Conservation (phyloP, 2,329 filamentous ascomycete species). For the Colletotrichum phormii region DNA sequence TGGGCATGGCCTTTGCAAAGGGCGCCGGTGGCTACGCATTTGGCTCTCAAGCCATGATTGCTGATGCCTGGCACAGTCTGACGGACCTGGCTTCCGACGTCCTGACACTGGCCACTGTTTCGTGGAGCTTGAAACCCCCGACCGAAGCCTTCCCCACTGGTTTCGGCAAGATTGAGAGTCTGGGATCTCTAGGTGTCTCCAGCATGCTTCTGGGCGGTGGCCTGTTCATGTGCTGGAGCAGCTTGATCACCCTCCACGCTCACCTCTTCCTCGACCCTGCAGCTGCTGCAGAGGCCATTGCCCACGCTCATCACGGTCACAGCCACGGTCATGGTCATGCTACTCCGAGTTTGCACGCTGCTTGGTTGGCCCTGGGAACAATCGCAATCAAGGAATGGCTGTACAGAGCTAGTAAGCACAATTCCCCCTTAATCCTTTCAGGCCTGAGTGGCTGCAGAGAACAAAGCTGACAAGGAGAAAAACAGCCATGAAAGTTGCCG, state of each 20-base stretch:
- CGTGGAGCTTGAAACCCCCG: slow-evolving; percentile 89
- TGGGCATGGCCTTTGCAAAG: slow-evolving; percentile 94
- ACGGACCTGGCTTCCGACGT: slow-evolving; percentile 96
- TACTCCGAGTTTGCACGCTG: slow-evolving; percentile 90
- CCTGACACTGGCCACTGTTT: slow-evolving; percentile 92
- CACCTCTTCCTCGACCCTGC: slow-evolving; percentile 77
- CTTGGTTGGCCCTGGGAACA: slow-evolving; percentile 91
- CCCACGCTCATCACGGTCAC: slow-evolving; percentile 71
- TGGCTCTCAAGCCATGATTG: slow-evolving; percentile 92
- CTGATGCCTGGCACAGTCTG: slow-evolving; percentile 94
- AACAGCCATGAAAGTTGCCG: slow-evolving; percentile 92
- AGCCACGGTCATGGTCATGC: slow-evolving; percentile 71
- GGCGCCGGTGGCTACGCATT: slow-evolving; percentile 93
- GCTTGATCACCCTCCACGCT: slow-evolving; percentile 75
- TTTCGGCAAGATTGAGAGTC: slow-evolving; percentile 97
- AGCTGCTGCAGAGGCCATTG: slow-evolving; percentile 63
- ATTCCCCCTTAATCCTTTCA: not conserved
- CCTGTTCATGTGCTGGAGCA: slow-evolving; percentile 90
- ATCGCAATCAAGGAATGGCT: slow-evolving; percentile 97
- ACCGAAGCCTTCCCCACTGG: slow-evolving; percentile 87
- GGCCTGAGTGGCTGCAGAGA: not conserved
- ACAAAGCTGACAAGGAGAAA: slow-evolving; percentile 9
- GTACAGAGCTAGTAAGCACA: slow-evolving; percentile 89
- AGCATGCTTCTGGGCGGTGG: slow-evolving; percentile 90
- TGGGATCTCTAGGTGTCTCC: slow-evolving; percentile 93